Base-by-base conservation (phyloP, 306 rosid genomes). In the Oemleria cerasiformis region DNA sequence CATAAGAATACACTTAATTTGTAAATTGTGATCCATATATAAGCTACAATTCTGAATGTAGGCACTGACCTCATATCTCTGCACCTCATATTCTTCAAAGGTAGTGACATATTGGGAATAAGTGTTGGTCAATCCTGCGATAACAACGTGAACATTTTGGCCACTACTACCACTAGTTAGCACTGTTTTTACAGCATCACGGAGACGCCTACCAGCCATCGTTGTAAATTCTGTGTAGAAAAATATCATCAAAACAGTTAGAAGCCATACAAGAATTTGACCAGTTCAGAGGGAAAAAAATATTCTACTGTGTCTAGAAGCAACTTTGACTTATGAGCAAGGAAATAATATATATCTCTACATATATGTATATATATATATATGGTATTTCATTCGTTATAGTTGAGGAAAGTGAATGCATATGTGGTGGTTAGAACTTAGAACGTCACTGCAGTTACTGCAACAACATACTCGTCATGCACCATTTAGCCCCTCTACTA, bases 121-220 rank as follows among this genome's bases (percentile, higher is more conserved):
- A 15, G 96, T 77, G 75, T 93, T 93, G 45, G 96, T 88, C 83
- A 93, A 82, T 63, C 94, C 90, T 30, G 98, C 93, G 79, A 93
- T 77, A 64, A 93, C 94, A 74, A 93, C 81, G 43, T 87, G 90
- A 78, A 83, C 50, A 48, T 81, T 74, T 25, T 77, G 86, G 57
- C 80, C 82, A 58, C 62, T 59, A 66, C 59, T 56, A n/a, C 73
- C 71, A 58, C 64, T 70, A 21, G 79, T 80, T 40, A 93, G 87
- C 70, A 78, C 87, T 0, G 80, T 72, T 85, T 74, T 88, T 78
- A 93, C 97, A 56, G 96, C 92, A 81, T 93, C 90, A 16, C 96
- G 96, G 41, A 93, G 96, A 44, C 88, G 96, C 84, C 97, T 85
- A 40, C 98, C 97, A 62, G 98, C 98, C 98, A 93, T 93, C 68